Base-by-base conservation (phyloP, 1,139 yeast species). In the Yamadazyma blattariae region DNA sequence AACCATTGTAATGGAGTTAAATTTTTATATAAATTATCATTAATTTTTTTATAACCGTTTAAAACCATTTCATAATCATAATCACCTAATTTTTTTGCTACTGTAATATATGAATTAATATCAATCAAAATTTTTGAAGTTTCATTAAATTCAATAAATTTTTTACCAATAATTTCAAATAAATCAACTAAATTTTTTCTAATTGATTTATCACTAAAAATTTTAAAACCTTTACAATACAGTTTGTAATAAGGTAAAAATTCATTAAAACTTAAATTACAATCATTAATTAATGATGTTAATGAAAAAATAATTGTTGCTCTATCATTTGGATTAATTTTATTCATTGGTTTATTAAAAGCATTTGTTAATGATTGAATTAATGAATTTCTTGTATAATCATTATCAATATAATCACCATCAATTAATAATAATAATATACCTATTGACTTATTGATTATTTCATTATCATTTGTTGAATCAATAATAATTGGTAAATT, bases 51-150 rank as follows among this genome's bases (percentile, higher is more conserved):
- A 56, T 78, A 92, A 0, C 94, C 88, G 7, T 71, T 67, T 32
- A 90, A 63, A 38, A 96, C 72, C 39, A 74, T 73, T 40, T 81
- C 92, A 56, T 82, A 92, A 59, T 94, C 95, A 28, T 86, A 82
- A 45, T 84, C 88, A 30, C 78, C 82, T 41, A 88, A 63, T 40
- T 88, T 72, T 30, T 64, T 74, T 1, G 57, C 52, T 24, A 32
- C 36, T 19, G 34, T 32, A 1, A 89, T 77, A 50, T 67, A 86
- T 0, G 96, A 70, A 54, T 90, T 90, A 42, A 92, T 62, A 23
- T 79, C 87, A 3, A 62, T 63, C 10, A 88, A 54, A 15, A 89
- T 55, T 0, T 55, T 50, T 2, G 83, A 75, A 19, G 79, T 74
- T 7, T 62, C 55, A 15, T 57, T 52, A 26, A 75, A 60, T 7